phyloP scores from a whole-genome alignment of 345 rosid species.

The Gossypium longicalyx region DNA sequence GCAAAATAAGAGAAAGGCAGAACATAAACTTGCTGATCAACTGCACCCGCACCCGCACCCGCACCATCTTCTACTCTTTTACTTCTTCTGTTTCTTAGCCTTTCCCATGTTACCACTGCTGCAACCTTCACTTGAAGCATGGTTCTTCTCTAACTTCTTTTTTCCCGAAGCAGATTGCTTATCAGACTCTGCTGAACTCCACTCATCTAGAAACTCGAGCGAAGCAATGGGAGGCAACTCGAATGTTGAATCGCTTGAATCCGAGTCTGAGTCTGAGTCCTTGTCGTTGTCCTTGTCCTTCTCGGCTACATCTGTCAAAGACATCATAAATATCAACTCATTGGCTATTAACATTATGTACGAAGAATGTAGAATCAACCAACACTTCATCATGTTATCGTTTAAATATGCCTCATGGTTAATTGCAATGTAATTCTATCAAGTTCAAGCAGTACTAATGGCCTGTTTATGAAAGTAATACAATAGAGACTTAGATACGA shows the following conservation, averaged over 20 bases:
- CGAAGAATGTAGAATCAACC: neutral
- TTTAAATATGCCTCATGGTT: neutral
- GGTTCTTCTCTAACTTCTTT: neutral
- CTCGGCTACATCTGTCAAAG: neutral
- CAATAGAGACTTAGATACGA: neutral
- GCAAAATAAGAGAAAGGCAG: too few relatives aligned
- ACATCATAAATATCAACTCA: neutral
- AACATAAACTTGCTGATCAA: too few relatives aligned
- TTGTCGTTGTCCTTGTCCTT: too few relatives aligned
- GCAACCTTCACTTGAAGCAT: neutral
- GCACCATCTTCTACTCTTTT: neutral
- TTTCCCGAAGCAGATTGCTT: neutral
- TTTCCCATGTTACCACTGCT: neutral
- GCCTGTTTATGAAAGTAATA: neutral
- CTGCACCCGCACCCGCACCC: too few relatives aligned
- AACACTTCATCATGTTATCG: neutral
- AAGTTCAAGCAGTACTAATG: neutral
- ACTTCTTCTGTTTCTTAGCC: conserved; percentile 3
- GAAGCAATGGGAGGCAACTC: neutral
- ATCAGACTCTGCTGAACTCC: neutral
- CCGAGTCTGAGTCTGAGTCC: neutral
- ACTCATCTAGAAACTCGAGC: neutral
- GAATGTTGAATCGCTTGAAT: neutral
- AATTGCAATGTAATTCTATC: neutral
- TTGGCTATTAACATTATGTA: neutral